Conservation (phyloP, 768 basidiomycete species). For the Kwoniella bestiolae region DNA sequence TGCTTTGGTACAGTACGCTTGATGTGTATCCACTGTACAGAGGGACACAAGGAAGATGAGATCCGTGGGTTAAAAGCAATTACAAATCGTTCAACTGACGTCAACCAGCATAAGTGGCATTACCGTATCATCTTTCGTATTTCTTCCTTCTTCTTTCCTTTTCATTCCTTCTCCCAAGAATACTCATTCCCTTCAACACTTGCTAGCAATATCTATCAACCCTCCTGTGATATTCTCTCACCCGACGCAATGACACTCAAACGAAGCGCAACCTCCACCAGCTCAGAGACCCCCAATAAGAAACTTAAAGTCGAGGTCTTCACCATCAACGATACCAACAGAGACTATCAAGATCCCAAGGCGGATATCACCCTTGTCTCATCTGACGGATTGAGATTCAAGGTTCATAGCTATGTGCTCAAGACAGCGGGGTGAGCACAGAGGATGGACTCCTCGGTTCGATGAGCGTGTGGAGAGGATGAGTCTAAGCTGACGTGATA, state of each 20-base stretch:
- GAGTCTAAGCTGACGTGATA: not conserved
- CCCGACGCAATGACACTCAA: not conserved
- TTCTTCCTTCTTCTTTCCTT: too few species aligned
- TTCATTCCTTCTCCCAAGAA: not conserved
- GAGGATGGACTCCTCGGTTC: not conserved
- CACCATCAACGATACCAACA: not conserved
- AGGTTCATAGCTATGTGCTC: slow-evolving; percentile 20
- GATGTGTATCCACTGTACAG: too few species aligned
- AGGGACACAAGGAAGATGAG: too few species aligned
- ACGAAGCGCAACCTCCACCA: not conserved
- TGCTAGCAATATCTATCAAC: not conserved
- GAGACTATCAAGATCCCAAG: slow-evolving; percentile 3
- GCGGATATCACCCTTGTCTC: slow-evolving; percentile 17
- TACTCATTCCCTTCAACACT: not conserved
- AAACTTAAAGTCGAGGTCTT: not conserved
- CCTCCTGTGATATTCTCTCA: not conserved
- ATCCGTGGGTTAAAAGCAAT: too few species aligned
- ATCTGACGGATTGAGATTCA: slow-evolving; percentile 13
- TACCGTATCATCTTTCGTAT: too few species aligned
- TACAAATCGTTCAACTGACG: too few species aligned
- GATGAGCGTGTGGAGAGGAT: not conserved
- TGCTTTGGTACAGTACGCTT: too few species aligned
- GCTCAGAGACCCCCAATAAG: not conserved
- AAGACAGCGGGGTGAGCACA: slow-evolving; percentile 13
- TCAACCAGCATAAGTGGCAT: too few species aligned